Base-by-base conservation (phyloP, 2,329 filamentous ascomycete species). In the Talaromyces sp. region DNA sequence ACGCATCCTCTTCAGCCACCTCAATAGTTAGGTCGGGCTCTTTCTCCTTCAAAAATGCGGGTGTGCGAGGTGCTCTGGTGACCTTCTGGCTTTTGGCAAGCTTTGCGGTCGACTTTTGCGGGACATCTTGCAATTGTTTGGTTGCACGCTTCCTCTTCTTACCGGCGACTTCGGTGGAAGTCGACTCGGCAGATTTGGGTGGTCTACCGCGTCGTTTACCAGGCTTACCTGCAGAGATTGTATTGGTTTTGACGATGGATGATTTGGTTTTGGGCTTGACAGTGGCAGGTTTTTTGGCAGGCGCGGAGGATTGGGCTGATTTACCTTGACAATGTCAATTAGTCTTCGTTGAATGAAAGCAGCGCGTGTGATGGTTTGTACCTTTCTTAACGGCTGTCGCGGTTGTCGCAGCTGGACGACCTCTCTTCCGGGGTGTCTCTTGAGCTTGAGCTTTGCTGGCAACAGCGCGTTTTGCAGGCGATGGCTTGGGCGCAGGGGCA, bases 111-210 rank as follows among this genome's bases (percentile, higher is more conserved):
- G 62, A 54, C 16, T 43, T 64, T 54, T 75, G 74, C 59, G 70
- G 70, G 16, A 71, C 72, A 60, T 72, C 37, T n/a, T 52, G 56
- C 43, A 31, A 7, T 24, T 39, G 27, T 13, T 22, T 49, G 45
- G 4, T 68, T 69, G 66, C 68, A 68, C 57, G 71, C 61, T 71
- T 70, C 64, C 69, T 69, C 58, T 37, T 63, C 63, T 14, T 60
- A 41, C 50, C 22, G n/a, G 39, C 14, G n/a, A 37, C 47, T 19
- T 52, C 45, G 24, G 45, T 45, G 16, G 52, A 41, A 49, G 27
- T 35, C 52, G 50, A 11, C 11, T 47, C 19, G 19, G 60, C 11
- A 41, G 54, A 49, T 52, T 61, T 66, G 43, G 61, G 65, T n/a
- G 62, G 61, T 61, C 62, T 54, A 56, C 62, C 62, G 27, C 50